phyloP scores from a whole-genome alignment of 805 yeast genomes.

The Cyberlindnera petersonii region DNA sequence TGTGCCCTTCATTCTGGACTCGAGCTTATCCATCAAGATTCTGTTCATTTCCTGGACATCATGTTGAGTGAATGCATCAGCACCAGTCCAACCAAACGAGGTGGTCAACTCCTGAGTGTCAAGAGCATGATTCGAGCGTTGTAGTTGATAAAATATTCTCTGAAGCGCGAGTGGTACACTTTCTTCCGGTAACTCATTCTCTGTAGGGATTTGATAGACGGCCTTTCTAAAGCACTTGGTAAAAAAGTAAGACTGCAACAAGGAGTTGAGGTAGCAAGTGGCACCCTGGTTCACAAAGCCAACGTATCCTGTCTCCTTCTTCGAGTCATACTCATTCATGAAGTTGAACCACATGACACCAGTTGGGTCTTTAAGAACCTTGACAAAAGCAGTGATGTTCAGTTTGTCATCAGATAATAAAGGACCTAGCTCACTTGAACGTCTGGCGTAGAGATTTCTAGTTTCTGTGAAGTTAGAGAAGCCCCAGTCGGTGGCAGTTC shows the following conservation, averaged over 20 bases:
- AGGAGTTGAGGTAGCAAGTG: conserved; percentile 91
- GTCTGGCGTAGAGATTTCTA: conserved; percentile 25
- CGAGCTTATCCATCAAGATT: conserved; percentile 90
- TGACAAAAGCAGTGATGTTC: conserved; percentile 72
- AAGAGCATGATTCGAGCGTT: conserved; percentile 68
- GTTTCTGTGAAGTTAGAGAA: conserved; percentile 73
- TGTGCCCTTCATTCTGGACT: conserved; percentile 86
- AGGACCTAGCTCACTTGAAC: conserved; percentile 32
- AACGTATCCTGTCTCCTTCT: conserved; percentile 81
- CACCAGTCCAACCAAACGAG: conserved; percentile 96
- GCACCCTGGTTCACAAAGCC: conserved; percentile 98
- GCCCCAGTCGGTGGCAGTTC: conserved; percentile 92
- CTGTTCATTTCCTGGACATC: conserved; percentile 97
- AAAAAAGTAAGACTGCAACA: conserved; percentile 84
- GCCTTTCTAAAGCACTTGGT: conserved; percentile 78
- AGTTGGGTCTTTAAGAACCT: conserved; percentile 81
- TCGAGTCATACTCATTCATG: conserved; percentile 78
- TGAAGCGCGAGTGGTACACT: conserved; percentile 84
- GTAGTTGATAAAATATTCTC: conserved; percentile 76
- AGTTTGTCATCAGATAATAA: conserved; percentile 49
- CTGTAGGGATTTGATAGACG: conserved; percentile 88
- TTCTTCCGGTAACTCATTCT: conserved; percentile 42
- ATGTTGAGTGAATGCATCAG: conserved; percentile 95
- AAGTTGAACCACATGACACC: conserved; percentile 94
- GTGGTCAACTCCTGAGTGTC: conserved; percentile 84